Base-by-base conservation (phyloP, 2,329 filamentous ascomycete species). In the Exophiala xenobiotica region DNA sequence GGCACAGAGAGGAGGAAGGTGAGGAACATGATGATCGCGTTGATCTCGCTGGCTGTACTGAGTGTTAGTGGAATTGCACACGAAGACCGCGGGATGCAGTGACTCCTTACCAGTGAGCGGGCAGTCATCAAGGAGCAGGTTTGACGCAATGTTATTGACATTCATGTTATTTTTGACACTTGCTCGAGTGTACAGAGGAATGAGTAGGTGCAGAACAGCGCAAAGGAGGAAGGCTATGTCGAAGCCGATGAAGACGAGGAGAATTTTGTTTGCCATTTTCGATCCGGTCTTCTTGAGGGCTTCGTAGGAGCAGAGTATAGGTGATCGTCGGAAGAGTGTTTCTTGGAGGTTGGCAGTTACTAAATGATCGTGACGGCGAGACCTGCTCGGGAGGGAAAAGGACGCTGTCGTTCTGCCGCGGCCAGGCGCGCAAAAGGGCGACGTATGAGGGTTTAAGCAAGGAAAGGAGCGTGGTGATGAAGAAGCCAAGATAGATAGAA, bases 1-100 rank as follows among this genome's bases (percentile, higher is more conserved):
- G 87, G 87, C 12, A 93, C 70, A 5, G 86, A 87, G 54, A 84
- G 66, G 49, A 85, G 63, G 68, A 90, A 90, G 19, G 85, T 83
- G 61, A 82, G 64, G 68, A 92, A 83, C 66, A 90, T 80, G 64
- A 91, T 74, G 63, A 84, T 76, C 55, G 84, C 80, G 68, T 91
- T 91, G 64, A 78, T 83, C 57, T 91, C 82, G 53, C 83, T 86
- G 46, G 83, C 87, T 80, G 56, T 44, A 35, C 12, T 64, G 57
- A 65, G 62, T 9, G 19, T 23, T 42, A 31, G n/a, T 27, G n/a
- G 7, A 38, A 12, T 24, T 6, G 14, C 19, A 26, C 24, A 27
- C 16, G 16, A 35, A 18, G 33, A 6, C n/a, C n/a, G n/a, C n/a
- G n/a, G n/a, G n/a, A n/a, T n/a, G 24, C 3, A 29, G 31, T 12